Evolutionary conservation across 164 flowering plant genomes (phyloP), one percentile per base, ranked within the genome.

Genomic region (Vitis rotundifolia): DNA sequence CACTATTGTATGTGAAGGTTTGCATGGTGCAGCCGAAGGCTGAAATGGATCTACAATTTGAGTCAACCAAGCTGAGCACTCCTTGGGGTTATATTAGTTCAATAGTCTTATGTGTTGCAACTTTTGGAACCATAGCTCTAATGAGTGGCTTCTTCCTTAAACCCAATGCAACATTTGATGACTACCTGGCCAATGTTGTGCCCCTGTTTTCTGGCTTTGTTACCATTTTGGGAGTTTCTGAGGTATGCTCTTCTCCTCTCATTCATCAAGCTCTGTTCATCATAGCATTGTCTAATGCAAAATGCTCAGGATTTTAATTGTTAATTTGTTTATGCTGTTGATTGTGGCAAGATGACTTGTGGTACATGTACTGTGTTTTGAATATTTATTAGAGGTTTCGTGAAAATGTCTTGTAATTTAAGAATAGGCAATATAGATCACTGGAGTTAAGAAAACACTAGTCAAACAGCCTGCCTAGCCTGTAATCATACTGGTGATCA

Each of bases 1-100:
- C 11, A 9, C 49, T 4, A 22, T 64, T 71, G 68, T 29, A 29
- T n/a, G 63, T 71, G 13, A 70, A 94, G 98, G 98, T 85, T 6
- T 94, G 98, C 78, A 75, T 94, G 85, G 98, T 94, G 74, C 98
- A 94, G 82, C 98, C 98, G 2, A 92, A 94, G 72, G 47, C 93
- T 26, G 98, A 92, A 78, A 91, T 94, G 49, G 97, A 94, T 73
- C 91, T 94, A 57, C 91, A 94, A 70, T 91, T 94, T 63, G 97
- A 94, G 76, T 77, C 82, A 3, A 85, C 92, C 16, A 92, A 85
- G 78, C 80, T 92, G 75, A 92, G 92, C 77, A 92, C 92, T 73
- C 93, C 95, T 7, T 88, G 85, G 92, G 98, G 98, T 22, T 94
- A 92, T 82, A 16, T 90, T 28, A 91, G 97, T 72, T 90, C 98